These are phyloP conservation scores for Lonicera japonica DNA, from an alignment of 129 eudicot species.

Conservation along the genomic window DNA sequence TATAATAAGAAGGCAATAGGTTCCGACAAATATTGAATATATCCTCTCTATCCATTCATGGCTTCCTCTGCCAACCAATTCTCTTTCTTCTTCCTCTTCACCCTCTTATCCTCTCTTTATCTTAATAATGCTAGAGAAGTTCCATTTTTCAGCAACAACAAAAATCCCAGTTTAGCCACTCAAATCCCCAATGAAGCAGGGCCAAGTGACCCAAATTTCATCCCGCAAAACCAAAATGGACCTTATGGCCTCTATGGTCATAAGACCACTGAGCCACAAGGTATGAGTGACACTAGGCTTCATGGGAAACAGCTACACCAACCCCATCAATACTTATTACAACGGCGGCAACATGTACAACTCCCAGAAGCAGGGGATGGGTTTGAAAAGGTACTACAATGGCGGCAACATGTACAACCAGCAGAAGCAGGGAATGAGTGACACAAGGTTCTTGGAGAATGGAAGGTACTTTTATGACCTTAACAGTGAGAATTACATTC, in stretches of 20 bases:
- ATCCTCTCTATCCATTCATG: neutral
- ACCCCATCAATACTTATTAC: constrained; percentile 7
- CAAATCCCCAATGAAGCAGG: neutral
- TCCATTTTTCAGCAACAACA: neutral
- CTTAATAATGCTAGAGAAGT: neutral
- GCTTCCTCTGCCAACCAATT: neutral
- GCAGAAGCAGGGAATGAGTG: constrained; percentile 31
- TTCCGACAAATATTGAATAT: neutral
- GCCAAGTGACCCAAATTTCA: neutral
- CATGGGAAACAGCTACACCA: constrained; percentile 5
- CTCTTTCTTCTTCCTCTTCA: neutral
- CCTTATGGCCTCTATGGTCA: neutral
- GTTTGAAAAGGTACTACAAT: constrained; percentile 4
- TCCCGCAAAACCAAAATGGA: neutral
- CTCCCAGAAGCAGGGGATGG: neutral
- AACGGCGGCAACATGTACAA: neutral
- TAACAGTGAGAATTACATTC: constrained; percentile 9
- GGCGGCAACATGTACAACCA: constrained; percentile 21
- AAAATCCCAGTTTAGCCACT: neutral
- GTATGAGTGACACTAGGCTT: constrained; percentile 29
- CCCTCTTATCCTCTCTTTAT: neutral
- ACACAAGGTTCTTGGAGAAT: constrained; percentile 30
- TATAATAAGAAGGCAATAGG: neutral
- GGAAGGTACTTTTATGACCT: constrained; percentile 27
- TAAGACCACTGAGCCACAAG: constrained; percentile 7